phyloP scores from a whole-genome alignment of 2,329 filamentous ascomycete species.

The Spiromastix sp. region DNA sequence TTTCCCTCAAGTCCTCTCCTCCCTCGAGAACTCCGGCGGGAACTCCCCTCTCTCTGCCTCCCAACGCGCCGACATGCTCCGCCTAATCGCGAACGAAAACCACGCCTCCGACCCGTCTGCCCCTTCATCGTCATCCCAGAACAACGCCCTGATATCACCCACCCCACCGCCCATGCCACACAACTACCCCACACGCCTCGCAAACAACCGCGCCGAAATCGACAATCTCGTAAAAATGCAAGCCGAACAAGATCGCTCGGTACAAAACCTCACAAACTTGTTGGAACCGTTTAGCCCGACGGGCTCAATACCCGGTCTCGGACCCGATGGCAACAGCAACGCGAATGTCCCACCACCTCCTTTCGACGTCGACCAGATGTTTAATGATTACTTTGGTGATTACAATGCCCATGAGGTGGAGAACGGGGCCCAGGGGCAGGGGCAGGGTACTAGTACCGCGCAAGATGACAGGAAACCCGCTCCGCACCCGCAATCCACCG shows the following conservation, averaged over 20 bases:
- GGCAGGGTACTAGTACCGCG: not conserved
- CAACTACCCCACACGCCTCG: constrained; percentile 40
- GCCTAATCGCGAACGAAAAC: constrained; percentile 37
- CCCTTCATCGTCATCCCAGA: constrained; percentile 25
- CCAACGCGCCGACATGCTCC: constrained; percentile 38
- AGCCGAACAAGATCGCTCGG: constrained; percentile 64
- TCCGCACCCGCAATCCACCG: constrained; percentile 13
- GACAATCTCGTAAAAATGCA: constrained; percentile 71
- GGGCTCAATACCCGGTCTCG: constrained; percentile 63
- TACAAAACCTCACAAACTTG: constrained; percentile 62
- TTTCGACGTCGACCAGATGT: constrained; percentile 48
- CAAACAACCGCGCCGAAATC: constrained; percentile 62
- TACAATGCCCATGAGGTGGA: too few species aligned
- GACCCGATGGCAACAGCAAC: constrained; percentile 23
- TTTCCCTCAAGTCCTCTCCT: constrained; percentile 36
- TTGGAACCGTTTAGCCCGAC: constrained; percentile 73
- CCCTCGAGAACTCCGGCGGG: constrained; percentile 32
- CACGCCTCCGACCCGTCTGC: constrained; percentile 31
- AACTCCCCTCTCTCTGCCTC: constrained; percentile 32
- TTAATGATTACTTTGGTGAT: constrained; percentile 47
- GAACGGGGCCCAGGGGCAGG: constrained; percentile 13
- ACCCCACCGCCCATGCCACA: constrained; percentile 45
- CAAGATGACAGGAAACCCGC: constrained; percentile 1
- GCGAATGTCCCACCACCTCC: constrained; percentile 32
- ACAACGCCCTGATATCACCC: constrained; percentile 49